These are phyloP conservation scores for Termitomyces sp. DNA, from an alignment of 1,284 basidiomycete species.

Conservation along the genomic window DNA sequence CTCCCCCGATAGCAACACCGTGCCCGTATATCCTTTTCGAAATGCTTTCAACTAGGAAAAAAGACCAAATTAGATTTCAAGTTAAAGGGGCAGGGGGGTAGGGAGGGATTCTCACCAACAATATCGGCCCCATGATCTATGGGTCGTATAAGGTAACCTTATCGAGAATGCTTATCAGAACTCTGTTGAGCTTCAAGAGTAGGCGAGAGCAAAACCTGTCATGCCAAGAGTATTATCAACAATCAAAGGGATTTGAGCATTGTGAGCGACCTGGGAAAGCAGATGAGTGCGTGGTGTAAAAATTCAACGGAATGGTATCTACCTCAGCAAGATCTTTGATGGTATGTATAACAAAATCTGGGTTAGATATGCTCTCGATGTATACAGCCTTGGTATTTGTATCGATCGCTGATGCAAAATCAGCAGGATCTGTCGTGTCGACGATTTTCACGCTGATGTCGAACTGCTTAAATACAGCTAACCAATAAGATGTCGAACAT, in stretches of 20 bases:
- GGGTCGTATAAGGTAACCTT: conserved; percentile 68
- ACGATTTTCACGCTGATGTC: conserved; percentile 80
- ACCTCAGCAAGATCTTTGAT: conserved; percentile 71
- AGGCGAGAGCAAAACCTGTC: too few relatives aligned
- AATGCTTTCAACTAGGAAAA: conserved; percentile 63
- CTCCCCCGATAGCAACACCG: conserved; percentile 82
- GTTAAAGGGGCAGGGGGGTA: background rate
- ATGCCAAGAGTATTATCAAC: too few relatives aligned
- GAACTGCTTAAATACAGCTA: conserved; percentile 55
- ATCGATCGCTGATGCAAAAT: conserved; percentile 71
- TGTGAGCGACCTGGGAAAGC: too few relatives aligned
- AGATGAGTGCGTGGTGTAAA: too few relatives aligned
- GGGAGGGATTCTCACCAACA: conserved; percentile 41
- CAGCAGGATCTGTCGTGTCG: conserved; percentile 53
- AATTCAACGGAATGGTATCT: conserved; percentile 11
- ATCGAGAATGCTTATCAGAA: background rate
- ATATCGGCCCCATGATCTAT: conserved; percentile 82
- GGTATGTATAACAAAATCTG: conserved; percentile 71
- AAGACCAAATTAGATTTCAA: background rate
- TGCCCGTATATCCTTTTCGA: conserved; percentile 92
- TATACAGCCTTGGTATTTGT: conserved; percentile 74
- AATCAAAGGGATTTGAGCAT: too few relatives aligned
- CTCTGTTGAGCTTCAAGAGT: too few relatives aligned
- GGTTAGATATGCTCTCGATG: conserved; percentile 84
- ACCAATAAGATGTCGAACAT: background rate